Base-by-base conservation (phyloP, 352 stramenopile genomes). In the Pythium aphanidermatum region DNA sequence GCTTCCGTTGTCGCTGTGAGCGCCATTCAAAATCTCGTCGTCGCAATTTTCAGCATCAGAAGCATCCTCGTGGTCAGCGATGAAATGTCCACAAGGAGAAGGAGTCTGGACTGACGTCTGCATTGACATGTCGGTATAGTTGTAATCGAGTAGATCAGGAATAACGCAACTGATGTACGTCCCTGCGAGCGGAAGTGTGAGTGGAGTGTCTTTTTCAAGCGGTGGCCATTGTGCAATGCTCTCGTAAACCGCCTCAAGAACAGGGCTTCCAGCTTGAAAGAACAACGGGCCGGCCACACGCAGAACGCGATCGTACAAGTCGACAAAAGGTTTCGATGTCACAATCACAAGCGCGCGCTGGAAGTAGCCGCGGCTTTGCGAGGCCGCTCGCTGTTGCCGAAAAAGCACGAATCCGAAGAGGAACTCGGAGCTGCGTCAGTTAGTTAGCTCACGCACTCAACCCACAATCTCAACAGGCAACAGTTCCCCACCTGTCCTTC, bases 341-440 rank as follows among this genome's bases (percentile, higher is more conserved):
- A 95, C 60, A 6, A 92, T 42, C n/a, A 95, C 77, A n/a, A 95
- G 52, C 19, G 83, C 69, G 37, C 86, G 86, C 35, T 95, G 83
- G 39, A 90, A 81, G 64, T 92, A 95, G 7, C 81, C 81, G 20
- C 83, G 74, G 16, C 51, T 82, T 4, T 64, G 66, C 16, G 60
- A 74, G 28, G 68, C 60, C 52, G 93, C 83, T 37, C 83, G 84
- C 40, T 83, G 74, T 44, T 92, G 81, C 1, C 81, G 74, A 39
- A 93, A 95, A 23, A 95, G 68, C 52, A 92, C 81, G 45, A 91
- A 92, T 12, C 81, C 80, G 42, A 84, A 92, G 4, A 90, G 52
- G 30, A 88, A 89, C 24, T 26, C 32, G 16, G 57, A 67, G 37
- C 55, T 48, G 43, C n/a, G n/a, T n/a, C n/a, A n/a, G n/a, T n/a